These are phyloP conservation scores for Phtheirospermum japonicum DNA, from an alignment of 257 asterid species.

Conservation along the genomic window DNA sequence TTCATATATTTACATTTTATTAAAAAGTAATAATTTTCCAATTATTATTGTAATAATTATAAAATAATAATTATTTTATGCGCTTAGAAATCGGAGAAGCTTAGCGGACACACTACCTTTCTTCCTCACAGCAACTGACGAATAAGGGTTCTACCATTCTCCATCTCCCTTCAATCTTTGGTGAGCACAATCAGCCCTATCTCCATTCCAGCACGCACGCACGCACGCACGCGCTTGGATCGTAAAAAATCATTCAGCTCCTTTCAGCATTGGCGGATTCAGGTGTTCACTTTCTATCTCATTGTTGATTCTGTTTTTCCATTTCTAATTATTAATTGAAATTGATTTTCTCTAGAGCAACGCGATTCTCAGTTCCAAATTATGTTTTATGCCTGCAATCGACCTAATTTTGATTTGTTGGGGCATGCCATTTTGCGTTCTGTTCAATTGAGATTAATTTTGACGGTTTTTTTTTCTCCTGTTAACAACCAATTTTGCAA, in stretches of 20 bases:
- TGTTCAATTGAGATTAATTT: conserved; percentile 12
- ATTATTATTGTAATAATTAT: too few species aligned
- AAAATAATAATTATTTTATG: too few species aligned
- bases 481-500: not conserved
- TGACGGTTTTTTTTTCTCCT: not conserved
- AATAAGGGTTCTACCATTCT: conserved; percentile 27
- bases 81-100: not conserved
- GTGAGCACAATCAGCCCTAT: conserved; percentile 10
- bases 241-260: conserved; percentile 5
- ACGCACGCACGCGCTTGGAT: conserved; percentile 12
- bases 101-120: not conserved
- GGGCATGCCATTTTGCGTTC: conserved; percentile 4
- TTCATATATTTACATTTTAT: too few species aligned
- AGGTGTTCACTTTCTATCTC: not conserved
- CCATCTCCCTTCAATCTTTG: not conserved
- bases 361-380: not conserved
- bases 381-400: not conserved
- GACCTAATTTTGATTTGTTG: not conserved
- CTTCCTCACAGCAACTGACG: conserved; percentile 5
- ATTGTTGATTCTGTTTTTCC: not conserved
- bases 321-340: not conserved
- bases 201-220: not conserved
- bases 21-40: too few species aligned
- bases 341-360: not conserved
- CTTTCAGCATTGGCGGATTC: conserved; percentile 21